Evolutionary conservation across 768 basidiomycete species (phyloP), one percentile per base, ranked within the genome.

Genomic region (Mycena venus): DNA sequence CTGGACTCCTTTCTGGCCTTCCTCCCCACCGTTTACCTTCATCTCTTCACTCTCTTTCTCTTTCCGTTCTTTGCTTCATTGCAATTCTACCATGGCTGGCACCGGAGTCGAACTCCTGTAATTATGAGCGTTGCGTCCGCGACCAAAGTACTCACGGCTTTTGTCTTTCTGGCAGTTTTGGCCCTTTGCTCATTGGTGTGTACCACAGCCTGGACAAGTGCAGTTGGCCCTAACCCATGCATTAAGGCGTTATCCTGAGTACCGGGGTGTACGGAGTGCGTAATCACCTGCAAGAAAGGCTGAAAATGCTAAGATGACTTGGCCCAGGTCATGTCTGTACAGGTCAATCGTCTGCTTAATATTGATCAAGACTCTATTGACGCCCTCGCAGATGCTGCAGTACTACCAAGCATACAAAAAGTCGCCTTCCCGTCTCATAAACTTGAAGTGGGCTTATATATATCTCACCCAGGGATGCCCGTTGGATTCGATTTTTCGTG

Each of bases 51-150:
- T 36, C 53, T 47, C 58, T n/a, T 47, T 56, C 25, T 8, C 32
- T 47, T n/a, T 56, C 27, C 25, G 32, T 56, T 71, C 40, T 38
- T 29, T 38, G 27, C 19, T 53, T 58, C 66, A 21, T 67, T 40
- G 34, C 9, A 34, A 36, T 66, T 70, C 38, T 27, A 60, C 67
- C 40, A 75, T 75, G 74, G 38, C 70, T 72, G 70, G 74, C 59
- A 19, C 74, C 47, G 74, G 70, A 75, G 74, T 71, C 53, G 74
- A 75, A 25, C 61, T 75, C 65, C 74, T 75, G 73, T 74, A 47
- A 40, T 23, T 75, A 38, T 49, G n/a, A 12, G 27, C 19, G n/a
- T 8, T 29, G 47, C 25, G 10, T 1, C 19, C n/a, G 0, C 25
- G 34, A 31, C 23, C n/a, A 29, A 17, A 23, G 32, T 42, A 65